phyloP scores from a whole-genome alignment of 805 yeast genomes.

The Wickerhamomyces chaumierensis region DNA sequence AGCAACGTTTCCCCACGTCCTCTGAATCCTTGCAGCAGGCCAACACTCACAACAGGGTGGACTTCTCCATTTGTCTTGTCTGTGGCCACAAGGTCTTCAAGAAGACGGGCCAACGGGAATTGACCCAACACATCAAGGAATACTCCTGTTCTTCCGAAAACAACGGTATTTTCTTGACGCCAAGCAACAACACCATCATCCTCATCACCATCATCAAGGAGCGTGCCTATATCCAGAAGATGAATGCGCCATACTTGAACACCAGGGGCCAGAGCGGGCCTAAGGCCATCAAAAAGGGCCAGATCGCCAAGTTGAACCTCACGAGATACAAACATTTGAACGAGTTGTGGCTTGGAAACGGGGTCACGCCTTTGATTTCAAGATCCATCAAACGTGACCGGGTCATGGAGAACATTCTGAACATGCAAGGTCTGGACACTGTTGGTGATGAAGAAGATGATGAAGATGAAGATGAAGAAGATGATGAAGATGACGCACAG shows the following conservation, averaged over 20 bases:
- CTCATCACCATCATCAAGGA: constrained; percentile 10
- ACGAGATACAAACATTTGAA: constrained; percentile 46
- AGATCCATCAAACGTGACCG: not conserved
- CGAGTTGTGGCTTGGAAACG: constrained; percentile 51
- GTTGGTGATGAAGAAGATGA: constrained; percentile 3
- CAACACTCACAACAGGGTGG: constrained; percentile 21
- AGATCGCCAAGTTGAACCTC: constrained; percentile 38
- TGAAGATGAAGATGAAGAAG: constrained; percentile 4
- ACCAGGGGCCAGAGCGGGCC: constrained; percentile 65
- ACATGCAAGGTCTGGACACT: not conserved
- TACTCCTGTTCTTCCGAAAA: constrained; percentile 13
- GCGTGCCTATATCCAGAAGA: constrained; percentile 23
- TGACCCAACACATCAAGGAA: constrained; percentile 19
- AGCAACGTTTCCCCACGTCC: constrained; percentile 7
- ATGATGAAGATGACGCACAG: constrained; percentile 16
- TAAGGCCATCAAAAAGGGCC: constrained; percentile 42
- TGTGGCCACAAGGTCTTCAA: constrained; percentile 31
- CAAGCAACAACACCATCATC: constrained; percentile 23
- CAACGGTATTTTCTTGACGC: constrained; percentile 25
- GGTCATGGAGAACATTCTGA: not conserved
- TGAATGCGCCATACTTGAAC: constrained; percentile 63
- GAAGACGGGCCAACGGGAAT: constrained; percentile 21
- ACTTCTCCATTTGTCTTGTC: constrained; percentile 32
- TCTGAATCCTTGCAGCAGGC: not conserved
- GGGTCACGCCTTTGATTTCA: constrained; percentile 23